Evolutionary conservation across 1,284 basidiomycete genomes (phyloP).

Genomic region (Ganoderma leucocontextum): DNA sequence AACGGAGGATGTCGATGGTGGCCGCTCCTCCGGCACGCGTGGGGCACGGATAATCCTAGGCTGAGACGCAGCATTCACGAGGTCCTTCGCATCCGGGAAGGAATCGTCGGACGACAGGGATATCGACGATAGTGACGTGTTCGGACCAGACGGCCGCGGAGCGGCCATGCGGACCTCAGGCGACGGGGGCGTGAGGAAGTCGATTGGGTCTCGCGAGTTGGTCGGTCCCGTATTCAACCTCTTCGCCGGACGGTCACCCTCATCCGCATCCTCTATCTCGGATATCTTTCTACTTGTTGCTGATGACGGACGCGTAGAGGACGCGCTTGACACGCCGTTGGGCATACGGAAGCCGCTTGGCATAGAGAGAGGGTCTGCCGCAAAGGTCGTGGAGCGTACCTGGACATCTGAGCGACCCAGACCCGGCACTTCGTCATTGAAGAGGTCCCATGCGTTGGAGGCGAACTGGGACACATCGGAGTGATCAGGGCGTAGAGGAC

Average conservation of each 20-base stretch:
- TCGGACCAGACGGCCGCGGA: conserved; percentile 53
- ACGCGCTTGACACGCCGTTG: conserved; percentile 53
- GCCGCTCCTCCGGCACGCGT: conserved; percentile 37
- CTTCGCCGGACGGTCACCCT: conserved; percentile 74
- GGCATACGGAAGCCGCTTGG: conserved; percentile 66
- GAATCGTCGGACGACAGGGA: conserved; percentile 69
- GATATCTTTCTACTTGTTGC: conserved; percentile 44
- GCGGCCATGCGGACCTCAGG: conserved; percentile 63
- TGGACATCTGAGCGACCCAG: conserved; percentile 44
- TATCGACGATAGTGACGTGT: conserved; percentile 49
- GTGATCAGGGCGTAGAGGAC: conserved; percentile 58
- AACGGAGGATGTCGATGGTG: conserved; percentile 27
- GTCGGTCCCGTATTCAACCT: conserved; percentile 62
- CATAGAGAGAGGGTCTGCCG: conserved; percentile 63
- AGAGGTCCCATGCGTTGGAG: conserved; percentile 44
- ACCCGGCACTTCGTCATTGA: conserved; percentile 51
- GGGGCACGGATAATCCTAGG: conserved; percentile 63
- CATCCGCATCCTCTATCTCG: conserved; percentile 49
- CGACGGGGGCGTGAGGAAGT: conserved; percentile 58
- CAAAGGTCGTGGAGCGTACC: conserved; percentile 46
- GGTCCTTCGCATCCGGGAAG: conserved; percentile 52
- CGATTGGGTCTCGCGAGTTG: conserved; percentile 46
- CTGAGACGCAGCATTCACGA: conserved; percentile 54
- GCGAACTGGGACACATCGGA: conserved; percentile 49
- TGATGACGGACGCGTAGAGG: conserved; percentile 53